Percentiles rank a stretch among this genome's conserved stretches.
Evolutionary conservation across 1,284 basidiomycete species (phyloP).

Genomic region (Tilletia indica): DNA sequence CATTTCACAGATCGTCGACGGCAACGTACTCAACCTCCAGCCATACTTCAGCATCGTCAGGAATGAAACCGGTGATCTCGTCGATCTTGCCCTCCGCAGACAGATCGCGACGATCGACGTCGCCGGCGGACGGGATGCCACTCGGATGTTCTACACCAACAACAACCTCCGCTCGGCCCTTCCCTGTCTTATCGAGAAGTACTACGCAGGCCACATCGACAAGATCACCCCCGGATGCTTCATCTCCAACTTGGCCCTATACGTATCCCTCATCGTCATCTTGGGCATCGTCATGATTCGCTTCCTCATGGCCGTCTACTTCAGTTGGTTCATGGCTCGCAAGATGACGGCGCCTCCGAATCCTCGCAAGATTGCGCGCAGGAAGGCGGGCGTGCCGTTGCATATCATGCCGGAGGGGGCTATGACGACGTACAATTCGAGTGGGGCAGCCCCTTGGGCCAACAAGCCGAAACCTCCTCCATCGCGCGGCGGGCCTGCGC

Average conservation of each 20-base stretch:
- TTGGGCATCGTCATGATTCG: conserved; percentile 83
- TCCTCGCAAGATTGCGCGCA: conserved; percentile 62
- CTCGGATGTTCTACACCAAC: conserved; percentile 57
- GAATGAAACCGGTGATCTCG: conserved; percentile 69
- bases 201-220: conserved; percentile 83
- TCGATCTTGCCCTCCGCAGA: conserved; percentile 80
- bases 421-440: conserved; percentile 79
- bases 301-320: conserved; percentile 92
- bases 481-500: conserved; percentile 32
- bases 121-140: conserved; percentile 76
- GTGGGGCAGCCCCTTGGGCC: conserved; percentile 85
- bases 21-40: conserved; percentile 85
- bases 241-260: conserved; percentile 83
- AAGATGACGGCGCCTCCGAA: conserved; percentile 56
- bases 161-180: conserved; percentile 36
- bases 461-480: conserved; percentile 41
- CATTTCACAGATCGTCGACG: conserved; percentile 72
- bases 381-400: conserved; percentile 72
- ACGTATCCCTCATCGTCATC: conserved; percentile 86
- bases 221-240: conserved; percentile 96
- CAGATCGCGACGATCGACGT: conserved; percentile 62
- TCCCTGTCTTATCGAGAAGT: conserved; percentile 47
- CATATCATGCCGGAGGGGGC: conserved; percentile 92
- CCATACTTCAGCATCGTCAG: conserved; percentile 80
- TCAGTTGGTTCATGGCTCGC: conserved; percentile 94